Percentiles rank a stretch among this genome's conserved stretches.
Conservation (phyloP, 169 alveolate species). For the Plasmodium ovale region DNA sequence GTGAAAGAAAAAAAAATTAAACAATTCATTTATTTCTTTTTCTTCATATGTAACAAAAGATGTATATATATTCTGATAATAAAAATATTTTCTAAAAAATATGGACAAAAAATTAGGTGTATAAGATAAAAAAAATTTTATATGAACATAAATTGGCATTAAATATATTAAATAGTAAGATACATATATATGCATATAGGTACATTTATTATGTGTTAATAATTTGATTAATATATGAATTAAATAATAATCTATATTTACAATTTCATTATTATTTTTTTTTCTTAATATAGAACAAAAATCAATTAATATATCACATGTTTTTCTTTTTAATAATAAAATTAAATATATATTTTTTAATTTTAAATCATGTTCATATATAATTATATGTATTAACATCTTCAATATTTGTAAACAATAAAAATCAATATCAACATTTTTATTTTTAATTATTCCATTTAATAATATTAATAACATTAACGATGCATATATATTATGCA, state of each 20-base stretch:
- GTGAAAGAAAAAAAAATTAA: conserved; percentile 65
- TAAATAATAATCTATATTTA: conserved; percentile 68
- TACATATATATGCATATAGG: conserved; percentile 69
- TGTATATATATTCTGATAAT: conserved; percentile 52
- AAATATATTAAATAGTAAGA: conserved; percentile 66
- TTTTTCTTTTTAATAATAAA: conserved; percentile 69
- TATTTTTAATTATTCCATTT: conserved; percentile 47
- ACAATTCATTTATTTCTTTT: conserved; percentile 48
- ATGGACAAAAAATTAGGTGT: conserved; percentile 59
- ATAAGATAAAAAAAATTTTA: conserved; percentile 58
- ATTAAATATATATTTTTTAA: conserved; percentile 67
- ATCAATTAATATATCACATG: conserved; percentile 56
- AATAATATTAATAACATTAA: conserved; percentile 63
- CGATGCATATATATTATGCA: conserved; percentile 54
- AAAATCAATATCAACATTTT: conserved; percentile 53
- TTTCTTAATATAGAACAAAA: conserved; percentile 44
- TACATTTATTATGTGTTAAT: conserved; percentile 69
- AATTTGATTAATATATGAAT: conserved; percentile 57
- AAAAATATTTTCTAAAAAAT: conserved; percentile 62
- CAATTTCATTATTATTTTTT: conserved; percentile 64
- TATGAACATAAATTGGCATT: conserved; percentile 68
- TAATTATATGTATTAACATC: conserved; percentile 68
- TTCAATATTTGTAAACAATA: conserved; percentile 67
- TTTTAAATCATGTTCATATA: conserved; percentile 66
- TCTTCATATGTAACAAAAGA: conserved; percentile 26